Percentiles rank a stretch among this genome's conserved stretches.
Evolutionary conservation across 2,329 filamentous ascomycete genomes (phyloP).

Genomic region (Talaromyces sp.): DNA sequence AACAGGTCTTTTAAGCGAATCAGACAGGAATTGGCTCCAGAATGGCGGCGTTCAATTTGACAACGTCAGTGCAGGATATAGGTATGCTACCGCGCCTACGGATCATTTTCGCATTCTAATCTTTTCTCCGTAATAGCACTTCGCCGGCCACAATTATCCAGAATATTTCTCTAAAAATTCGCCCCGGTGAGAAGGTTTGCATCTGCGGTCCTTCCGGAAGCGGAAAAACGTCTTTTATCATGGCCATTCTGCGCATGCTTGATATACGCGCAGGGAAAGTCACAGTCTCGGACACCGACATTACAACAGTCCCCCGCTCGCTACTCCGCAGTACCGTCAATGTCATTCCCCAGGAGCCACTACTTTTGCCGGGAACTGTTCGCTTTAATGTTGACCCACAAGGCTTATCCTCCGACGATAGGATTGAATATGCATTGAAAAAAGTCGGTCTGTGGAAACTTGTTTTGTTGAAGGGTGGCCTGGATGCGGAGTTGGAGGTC

Average conservation of each 20-base stretch:
- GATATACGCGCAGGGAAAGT: constrained; percentile 35
- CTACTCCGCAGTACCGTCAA: constrained; percentile 36
- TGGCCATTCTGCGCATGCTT: constrained; percentile 37
- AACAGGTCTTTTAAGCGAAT: background rate
- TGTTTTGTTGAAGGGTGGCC: constrained; percentile 24
- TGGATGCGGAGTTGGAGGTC: constrained; percentile 39
- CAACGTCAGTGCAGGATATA: constrained; percentile 39
- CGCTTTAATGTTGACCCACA: constrained; percentile 35
- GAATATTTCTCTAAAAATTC: constrained; percentile 43
- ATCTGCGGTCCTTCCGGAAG: constrained; percentile 36
- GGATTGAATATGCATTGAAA: constrained; percentile 29
- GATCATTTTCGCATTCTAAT: background rate
- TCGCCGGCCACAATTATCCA: constrained; percentile 28
- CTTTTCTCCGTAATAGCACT: background rate
- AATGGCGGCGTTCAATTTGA: constrained; percentile 39
- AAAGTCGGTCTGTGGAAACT: constrained; percentile 30
- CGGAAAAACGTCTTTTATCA: constrained; percentile 35
- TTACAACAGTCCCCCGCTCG: constrained; percentile 30
- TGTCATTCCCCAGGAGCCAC: constrained; percentile 38
- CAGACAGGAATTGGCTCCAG: constrained; percentile 32
- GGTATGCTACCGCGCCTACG: constrained; percentile 17
- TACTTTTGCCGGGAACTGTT: constrained; percentile 36
- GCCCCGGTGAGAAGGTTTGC: constrained; percentile 34
- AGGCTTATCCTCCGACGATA: constrained; percentile 21
- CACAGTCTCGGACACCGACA: constrained; percentile 36